Percentiles rank a stretch among this genome's conserved stretches.
Evolutionary conservation across 352 stramenopile genomes (phyloP).

Genomic region (Pythium insidiosum): DNA sequence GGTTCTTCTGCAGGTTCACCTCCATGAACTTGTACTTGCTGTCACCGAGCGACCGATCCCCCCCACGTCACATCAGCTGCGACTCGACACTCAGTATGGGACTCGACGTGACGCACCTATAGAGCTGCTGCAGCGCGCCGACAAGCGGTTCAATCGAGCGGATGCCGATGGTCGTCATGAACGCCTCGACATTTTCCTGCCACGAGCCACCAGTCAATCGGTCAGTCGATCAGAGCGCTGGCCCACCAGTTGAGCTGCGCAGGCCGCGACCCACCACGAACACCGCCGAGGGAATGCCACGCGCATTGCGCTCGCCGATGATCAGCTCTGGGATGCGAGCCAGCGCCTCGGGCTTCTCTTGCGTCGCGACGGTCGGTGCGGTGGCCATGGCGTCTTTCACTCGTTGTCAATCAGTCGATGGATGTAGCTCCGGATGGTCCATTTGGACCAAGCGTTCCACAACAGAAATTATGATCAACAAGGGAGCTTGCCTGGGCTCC

Average conservation of each 20-base stretch:
- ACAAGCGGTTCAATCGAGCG: constrained; percentile 68
- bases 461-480: too few species aligned
- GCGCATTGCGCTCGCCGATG: constrained; percentile 71
- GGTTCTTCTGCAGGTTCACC: constrained; percentile 78
- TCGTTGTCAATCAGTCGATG: too few species aligned
- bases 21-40: constrained; percentile 91
- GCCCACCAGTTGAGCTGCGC: neutral
- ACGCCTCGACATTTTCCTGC: constrained; percentile 69
- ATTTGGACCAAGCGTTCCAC: too few species aligned
- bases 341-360: constrained; percentile 65
- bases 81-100: neutral
- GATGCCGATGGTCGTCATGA: constrained; percentile 48
- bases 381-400: constrained; percentile 19
- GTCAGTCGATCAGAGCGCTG: neutral
- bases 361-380: constrained; percentile 21
- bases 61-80: neutral
- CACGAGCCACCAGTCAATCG: too few species aligned
- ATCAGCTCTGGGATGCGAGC: constrained; percentile 62
- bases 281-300: constrained; percentile 67
- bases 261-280: constrained; percentile 41
- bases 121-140: constrained; percentile 77
- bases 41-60: too few species aligned
- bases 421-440: too few species aligned
- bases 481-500: too few species aligned
- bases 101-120: constrained; percentile 23